phyloP scores from a whole-genome alignment of 371 early-diverging fungal species.

The Sporodiniella umbellata region DNA sequence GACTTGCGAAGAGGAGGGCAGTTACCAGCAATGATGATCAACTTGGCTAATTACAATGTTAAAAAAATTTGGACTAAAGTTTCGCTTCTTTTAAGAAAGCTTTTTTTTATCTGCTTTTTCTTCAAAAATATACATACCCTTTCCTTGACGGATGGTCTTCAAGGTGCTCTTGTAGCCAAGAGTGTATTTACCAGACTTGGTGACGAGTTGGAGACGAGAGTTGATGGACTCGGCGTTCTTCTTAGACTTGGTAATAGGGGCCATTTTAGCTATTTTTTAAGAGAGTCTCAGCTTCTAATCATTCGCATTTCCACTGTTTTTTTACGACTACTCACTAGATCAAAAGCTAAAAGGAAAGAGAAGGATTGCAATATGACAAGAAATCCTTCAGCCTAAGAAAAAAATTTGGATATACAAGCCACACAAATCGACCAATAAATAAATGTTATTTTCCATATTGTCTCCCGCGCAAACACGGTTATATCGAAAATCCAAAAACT shows the following conservation, averaged over 20 bases:
- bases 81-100: conserved; percentile 1
- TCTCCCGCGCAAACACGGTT: no score
- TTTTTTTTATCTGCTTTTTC: conserved; percentile 2
- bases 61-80: conserved; percentile 1
- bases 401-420: background rate
- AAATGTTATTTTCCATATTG: background rate
- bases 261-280: conserved; percentile 27
- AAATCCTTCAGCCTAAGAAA: background rate
- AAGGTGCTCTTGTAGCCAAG: conserved; percentile 98
- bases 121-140: conserved; percentile 61
- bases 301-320: background rate
- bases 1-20: conserved; percentile 98
- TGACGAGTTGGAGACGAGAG: conserved; percentile 96
- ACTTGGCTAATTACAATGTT: conserved; percentile 72
- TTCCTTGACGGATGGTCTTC: conserved; percentile 95
- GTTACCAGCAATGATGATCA: conserved; percentile 97
- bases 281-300: background rate
- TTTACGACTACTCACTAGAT: conserved; percentile 1
- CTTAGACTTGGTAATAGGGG: conserved; percentile 65
- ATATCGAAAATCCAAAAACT: no score
- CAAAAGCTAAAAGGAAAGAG: background rate
- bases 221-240: conserved; percentile 93
- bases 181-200: conserved; percentile 98
- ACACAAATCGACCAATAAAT: background rate
- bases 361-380: background rate